Evolutionary conservation across 106 monocot species (phyloP), one percentile per base, ranked within the genome.

Genomic region (Dendrobium nobile): DNA sequence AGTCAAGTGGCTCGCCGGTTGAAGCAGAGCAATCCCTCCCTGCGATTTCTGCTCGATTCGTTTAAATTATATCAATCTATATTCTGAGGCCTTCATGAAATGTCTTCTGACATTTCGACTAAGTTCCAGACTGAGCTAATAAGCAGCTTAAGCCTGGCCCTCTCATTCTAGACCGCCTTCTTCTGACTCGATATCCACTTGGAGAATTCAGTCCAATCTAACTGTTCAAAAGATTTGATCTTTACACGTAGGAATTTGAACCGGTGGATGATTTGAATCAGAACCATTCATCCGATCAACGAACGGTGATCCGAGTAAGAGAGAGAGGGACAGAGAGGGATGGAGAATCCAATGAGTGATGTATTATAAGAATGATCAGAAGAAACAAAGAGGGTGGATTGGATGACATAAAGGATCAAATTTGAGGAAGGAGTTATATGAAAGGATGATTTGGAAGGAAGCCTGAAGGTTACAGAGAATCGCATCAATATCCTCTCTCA

Each of bases 361-460:
- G 19, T 56, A 11, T 56, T 56, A 56, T 56, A 56, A 67, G 27
- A 67, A 27, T 19, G 27, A 70, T 13, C 0, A 15, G 15, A 40
- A 33, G 37, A 70, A 70, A 70, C 28, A 70, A 70, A 70, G 11
- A n/a, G 24, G n/a, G 64, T 5, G 64, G 64, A 65, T 24, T 65
- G 64, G 64, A 65, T 65, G 64, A 26, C 22, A 65, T 8, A 26
- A 65, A 26, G 64, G 61, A 61, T 19, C n/a, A 37, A 28, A 37
- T 24, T 26, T 11, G 26, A n/a, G 28, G 20, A 70, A n/a, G 70
- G 70, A 70, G 37, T 70, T 22, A 70, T 33, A 37, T 28, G 70
- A 70, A 70, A 70, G 28, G 15, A 11, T 9, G 70, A 37, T 70
- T 70, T 70, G 70, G 70, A 70, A 70, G 70, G 33, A 70, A 70